A percentile compares a stretch with the other conserved stretches of the same genome.
phyloP scores from a whole-genome alignment of 352 stramenopile species.

The Phytophthora sojae region DNA sequence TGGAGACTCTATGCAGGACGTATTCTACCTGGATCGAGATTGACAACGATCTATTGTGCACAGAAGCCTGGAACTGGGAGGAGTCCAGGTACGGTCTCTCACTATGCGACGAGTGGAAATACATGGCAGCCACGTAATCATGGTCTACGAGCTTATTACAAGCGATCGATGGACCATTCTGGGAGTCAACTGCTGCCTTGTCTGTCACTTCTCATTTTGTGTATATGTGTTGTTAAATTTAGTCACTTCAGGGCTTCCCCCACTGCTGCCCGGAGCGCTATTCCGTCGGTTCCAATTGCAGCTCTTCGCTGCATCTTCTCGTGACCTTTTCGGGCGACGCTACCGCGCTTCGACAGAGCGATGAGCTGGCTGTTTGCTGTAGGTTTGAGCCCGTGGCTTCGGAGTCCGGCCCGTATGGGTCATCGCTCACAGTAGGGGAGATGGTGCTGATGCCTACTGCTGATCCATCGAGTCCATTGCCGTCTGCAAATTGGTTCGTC shows the following conservation, averaged over 20 bases:
- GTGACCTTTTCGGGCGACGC: background rate
- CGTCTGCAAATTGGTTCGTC: background rate
- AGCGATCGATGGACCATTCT: too few relatives aligned
- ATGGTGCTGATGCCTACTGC: background rate
- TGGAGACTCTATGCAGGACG: background rate
- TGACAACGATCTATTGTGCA: too few relatives aligned
- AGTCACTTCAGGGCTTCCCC: background rate
- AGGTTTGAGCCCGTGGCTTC: background rate
- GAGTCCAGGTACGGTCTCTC: too few relatives aligned
- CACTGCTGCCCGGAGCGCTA: background rate
- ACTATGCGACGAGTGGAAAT: too few relatives aligned
- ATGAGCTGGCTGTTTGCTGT: background rate
- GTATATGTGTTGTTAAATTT: background rate
- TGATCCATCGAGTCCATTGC: background rate
- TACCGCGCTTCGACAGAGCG: background rate
- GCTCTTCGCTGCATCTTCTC: background rate
- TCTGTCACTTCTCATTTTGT: too few relatives aligned
- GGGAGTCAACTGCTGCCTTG: too few relatives aligned
- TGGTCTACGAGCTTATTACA: too few relatives aligned
- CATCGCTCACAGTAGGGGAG: background rate
- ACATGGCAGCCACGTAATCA: too few relatives aligned
- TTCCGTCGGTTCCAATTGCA: background rate
- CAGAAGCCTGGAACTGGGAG: too few relatives aligned
- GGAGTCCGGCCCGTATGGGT: background rate
- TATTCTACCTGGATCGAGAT: too few relatives aligned